Evolutionary conservation across 768 basidiomycete species (phyloP).

Genomic region (Boletus rufocinnamomeus): DNA sequence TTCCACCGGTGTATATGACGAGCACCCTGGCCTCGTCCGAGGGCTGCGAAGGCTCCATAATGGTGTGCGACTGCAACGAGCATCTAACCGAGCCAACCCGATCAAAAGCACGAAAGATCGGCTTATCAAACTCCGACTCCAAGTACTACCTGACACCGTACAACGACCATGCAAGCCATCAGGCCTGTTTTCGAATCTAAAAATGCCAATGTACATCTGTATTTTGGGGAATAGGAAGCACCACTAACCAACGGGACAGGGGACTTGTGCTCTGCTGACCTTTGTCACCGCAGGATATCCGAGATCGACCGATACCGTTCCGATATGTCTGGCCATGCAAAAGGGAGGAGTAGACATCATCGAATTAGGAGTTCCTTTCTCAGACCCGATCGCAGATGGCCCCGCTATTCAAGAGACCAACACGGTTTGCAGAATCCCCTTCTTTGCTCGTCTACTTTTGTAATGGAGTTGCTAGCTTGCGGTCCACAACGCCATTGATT

Average conservation of each 20-base stretch:
- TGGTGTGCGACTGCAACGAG: neutral
- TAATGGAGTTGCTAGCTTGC: conserved; percentile 61
- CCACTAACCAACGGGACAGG: conserved; percentile 19
- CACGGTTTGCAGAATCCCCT: conserved; percentile 49
- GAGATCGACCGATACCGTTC: conserved; percentile 73
- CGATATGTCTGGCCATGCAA: conserved; percentile 89
- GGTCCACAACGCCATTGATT: conserved; percentile 77
- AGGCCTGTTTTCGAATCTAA: conserved; percentile 30
- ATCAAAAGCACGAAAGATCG: neutral
- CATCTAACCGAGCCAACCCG: neutral
- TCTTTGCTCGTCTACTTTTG: neutral
- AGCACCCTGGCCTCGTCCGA: conserved; percentile 80
- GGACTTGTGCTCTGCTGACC: conserved; percentile 67
- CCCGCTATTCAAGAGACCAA: conserved; percentile 92
- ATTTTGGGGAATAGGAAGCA: neutral
- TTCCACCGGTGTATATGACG: conserved; percentile 87
- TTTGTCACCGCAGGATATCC: conserved; percentile 97
- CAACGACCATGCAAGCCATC: conserved; percentile 31
- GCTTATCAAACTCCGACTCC: conserved; percentile 8
- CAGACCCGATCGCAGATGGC: conserved; percentile 95
- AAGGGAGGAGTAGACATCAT: conserved; percentile 92
- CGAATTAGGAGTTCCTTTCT: conserved; percentile 79
- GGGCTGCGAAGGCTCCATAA: conserved; percentile 52
- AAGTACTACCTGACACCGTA: neutral
- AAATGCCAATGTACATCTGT: conserved; percentile 18